Percentiles rank a stretch among this genome's conserved stretches.
Conservation (phyloP, 768 basidiomycete species). For the Xerocomus spinulosus region DNA sequence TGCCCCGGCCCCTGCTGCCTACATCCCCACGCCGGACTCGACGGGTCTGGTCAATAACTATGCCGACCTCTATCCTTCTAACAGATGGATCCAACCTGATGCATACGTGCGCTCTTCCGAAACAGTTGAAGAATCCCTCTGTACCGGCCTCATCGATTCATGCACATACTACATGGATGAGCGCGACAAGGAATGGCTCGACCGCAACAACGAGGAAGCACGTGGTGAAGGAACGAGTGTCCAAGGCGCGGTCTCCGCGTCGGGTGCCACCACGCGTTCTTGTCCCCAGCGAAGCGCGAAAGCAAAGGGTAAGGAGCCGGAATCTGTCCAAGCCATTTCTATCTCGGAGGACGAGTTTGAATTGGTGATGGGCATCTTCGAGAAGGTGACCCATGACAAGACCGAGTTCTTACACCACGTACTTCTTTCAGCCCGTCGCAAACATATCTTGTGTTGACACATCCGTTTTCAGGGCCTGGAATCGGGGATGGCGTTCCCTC, state of each 20-base stretch:
- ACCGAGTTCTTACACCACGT: conserved; percentile 87
- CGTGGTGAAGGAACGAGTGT: conserved; percentile 81
- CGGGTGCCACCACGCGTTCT: conserved; percentile 50
- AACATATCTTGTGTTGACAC: background rate
- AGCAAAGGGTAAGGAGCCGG: conserved; percentile 81
- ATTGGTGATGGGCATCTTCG: conserved; percentile 90
- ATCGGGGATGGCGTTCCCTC: conserved; percentile 64
- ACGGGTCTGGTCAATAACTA: conserved; percentile 78
- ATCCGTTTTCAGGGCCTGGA: conserved; percentile 48
- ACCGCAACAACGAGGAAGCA: conserved; percentile 83
- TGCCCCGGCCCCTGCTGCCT: conserved; percentile 48
- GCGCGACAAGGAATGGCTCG: conserved; percentile 91
- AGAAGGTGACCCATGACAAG: conserved; percentile 85
- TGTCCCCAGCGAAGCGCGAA: conserved; percentile 61
- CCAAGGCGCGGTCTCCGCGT: conserved; percentile 59
- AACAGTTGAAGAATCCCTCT: conserved; percentile 74
- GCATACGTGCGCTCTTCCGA: conserved; percentile 79
- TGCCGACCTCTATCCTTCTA: conserved; percentile 26
- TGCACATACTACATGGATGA: conserved; percentile 95
- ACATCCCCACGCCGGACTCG: conserved; percentile 92
- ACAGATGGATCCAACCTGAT: conserved; percentile 36
- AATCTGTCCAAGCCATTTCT: conserved; percentile 53
- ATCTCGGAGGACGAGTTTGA: conserved; percentile 94
- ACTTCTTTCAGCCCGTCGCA: conserved; percentile 28
- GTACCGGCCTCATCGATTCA: conserved; percentile 60